phyloP scores from a whole-genome alignment of 352 stramenopile species.

The Phytophthora multivora region DNA sequence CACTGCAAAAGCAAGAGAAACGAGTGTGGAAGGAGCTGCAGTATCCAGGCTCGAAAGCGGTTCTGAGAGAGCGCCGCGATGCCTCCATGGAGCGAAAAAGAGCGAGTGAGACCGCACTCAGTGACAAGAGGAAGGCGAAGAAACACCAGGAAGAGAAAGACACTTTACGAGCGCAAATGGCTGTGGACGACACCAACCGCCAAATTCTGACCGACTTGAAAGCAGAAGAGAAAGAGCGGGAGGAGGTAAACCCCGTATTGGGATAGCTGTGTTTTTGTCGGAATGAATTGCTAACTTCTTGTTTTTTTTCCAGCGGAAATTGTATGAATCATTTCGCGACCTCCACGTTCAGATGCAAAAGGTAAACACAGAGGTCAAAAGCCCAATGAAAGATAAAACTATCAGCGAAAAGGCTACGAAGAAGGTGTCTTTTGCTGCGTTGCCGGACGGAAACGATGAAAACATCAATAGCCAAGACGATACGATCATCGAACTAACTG shows the following conservation, averaged over 20 bases:
- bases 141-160: conserved; percentile 75
- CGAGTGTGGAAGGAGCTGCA: conserved; percentile 54
- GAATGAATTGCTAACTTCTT: background rate
- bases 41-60: conserved; percentile 42
- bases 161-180: conserved; percentile 81
- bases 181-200: conserved; percentile 74
- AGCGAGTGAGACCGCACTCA: conserved; percentile 42
- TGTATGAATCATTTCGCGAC: conserved; percentile 78
- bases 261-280: background rate
- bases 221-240: conserved; percentile 72
- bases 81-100: conserved; percentile 71
- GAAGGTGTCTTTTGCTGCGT: conserved; percentile 46
- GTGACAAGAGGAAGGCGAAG: conserved; percentile 54
- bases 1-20: conserved; percentile 45
- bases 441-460: background rate
- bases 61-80: conserved; percentile 45
- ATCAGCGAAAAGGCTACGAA: conserved; percentile 28
- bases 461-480: conserved; percentile 10
- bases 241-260: conserved; percentile 51
- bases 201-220: conserved; percentile 79
- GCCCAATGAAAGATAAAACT: too few relatives aligned
- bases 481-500: conserved; percentile 55
- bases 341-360: conserved; percentile 34
- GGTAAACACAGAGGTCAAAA: background rate
- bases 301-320: conserved; percentile 40